A percentile compares a stretch with the other conserved stretches of the same genome.
Evolutionary conservation across 139 green algal species (phyloP).

Genomic region (Picochlorum sp.): DNA sequence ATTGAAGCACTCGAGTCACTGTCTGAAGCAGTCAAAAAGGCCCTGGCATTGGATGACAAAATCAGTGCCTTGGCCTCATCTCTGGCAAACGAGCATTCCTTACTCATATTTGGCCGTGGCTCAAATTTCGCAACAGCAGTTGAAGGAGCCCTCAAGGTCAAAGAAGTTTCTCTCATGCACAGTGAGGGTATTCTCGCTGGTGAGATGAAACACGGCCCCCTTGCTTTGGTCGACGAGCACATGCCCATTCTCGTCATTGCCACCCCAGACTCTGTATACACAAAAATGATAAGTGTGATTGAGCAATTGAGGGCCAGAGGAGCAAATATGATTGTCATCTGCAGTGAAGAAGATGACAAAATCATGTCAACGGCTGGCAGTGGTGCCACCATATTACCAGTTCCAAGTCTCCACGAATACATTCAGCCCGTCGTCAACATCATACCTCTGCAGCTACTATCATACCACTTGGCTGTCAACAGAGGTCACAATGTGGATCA

Average conservation of each 20-base stretch:
- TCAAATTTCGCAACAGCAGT: constrained; percentile 95
- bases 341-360: constrained; percentile 60
- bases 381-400: constrained; percentile 27
- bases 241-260: constrained; percentile 90
- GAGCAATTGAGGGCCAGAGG: constrained; percentile 77
- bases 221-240: constrained; percentile 91
- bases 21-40: constrained; percentile 44
- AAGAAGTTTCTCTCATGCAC: constrained; percentile 36
- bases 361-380: constrained; percentile 30
- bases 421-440: constrained; percentile 96
- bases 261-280: constrained; percentile 65
- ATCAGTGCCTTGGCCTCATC: constrained; percentile 72
- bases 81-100: constrained; percentile 61
- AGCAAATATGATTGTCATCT: constrained; percentile 77
- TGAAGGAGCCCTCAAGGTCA: constrained; percentile 83
- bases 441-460: constrained; percentile 90
- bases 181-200: constrained; percentile 93
- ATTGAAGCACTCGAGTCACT: constrained; percentile 73
- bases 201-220: constrained; percentile 97
- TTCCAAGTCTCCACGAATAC: constrained; percentile 64
- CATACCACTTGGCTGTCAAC: constrained; percentile 90
- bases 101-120: constrained; percentile 87
- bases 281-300: constrained; percentile 87
- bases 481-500: constrained; percentile 92
- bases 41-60: constrained; percentile 64